Conservation (phyloP, 768 basidiomycete species). For the Boletus reticulatus region DNA sequence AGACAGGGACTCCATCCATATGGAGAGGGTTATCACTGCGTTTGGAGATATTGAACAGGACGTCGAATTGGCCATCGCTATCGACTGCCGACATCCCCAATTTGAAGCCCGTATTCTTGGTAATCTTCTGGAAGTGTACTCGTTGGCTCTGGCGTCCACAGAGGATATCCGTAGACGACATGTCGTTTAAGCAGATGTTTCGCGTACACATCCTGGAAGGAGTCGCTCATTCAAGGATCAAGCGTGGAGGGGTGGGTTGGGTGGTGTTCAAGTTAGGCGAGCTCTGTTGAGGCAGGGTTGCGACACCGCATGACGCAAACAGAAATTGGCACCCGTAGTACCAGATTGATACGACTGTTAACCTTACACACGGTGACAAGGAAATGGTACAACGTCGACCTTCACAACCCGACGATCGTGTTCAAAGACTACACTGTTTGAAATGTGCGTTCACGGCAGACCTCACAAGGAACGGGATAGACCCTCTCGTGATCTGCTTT, state of each 20-base stretch:
- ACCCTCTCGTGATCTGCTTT: constrained; percentile 41
- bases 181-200: neutral
- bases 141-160: neutral
- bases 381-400: neutral
- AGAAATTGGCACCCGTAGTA: no score
- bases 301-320: no score
- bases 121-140: neutral
- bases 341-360: neutral
- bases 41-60: neutral
- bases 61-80: neutral
- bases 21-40: neutral
- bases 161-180: neutral
- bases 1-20: neutral
- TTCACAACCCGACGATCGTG: neutral
- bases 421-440: constrained; percentile 30
- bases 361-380: neutral
- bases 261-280: no score
- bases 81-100: neutral
- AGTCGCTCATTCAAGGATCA: neutral
- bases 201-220: neutral
- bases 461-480: constrained; percentile 29
- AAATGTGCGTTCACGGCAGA: constrained; percentile 35
- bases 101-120: neutral
- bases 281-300: no score
- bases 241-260: no score